phyloP scores from a whole-genome alignment of 2,329 filamentous ascomycete species.

The Penicillium polonicum region DNA sequence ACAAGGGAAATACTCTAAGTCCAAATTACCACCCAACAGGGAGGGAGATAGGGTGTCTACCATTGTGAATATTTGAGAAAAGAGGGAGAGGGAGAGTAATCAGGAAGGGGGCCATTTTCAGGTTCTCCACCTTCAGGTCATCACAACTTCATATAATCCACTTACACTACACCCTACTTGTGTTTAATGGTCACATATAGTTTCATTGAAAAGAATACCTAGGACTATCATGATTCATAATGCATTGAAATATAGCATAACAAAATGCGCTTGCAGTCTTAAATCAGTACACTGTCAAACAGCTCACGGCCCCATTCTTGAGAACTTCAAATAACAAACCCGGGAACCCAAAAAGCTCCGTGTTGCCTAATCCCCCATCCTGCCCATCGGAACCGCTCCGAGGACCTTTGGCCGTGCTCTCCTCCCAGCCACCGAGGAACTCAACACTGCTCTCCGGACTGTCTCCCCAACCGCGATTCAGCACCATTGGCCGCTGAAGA shows the following conservation, averaged over 20 bases:
- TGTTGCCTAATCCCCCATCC: constrained; percentile 63
- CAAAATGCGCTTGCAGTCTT: background rate
- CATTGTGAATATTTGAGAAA: too few relatives aligned
- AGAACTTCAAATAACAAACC: constrained; percentile 93
- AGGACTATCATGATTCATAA: constrained; percentile 8
- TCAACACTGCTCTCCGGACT: constrained; percentile 89
- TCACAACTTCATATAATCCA: too few relatives aligned
- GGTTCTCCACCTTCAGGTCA: too few relatives aligned
- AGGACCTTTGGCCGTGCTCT: constrained; percentile 54
- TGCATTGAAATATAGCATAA: constrained; percentile 3
- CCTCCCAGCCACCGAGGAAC: constrained; percentile 81
- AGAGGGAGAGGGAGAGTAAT: too few relatives aligned
- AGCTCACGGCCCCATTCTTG: constrained; percentile 86
- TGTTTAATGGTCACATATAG: background rate
- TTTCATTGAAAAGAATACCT: background rate
- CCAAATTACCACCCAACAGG: too few relatives aligned
- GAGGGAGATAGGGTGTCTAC: too few relatives aligned
- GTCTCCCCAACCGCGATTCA: constrained; percentile 88
- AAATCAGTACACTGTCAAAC: constrained; percentile 78
- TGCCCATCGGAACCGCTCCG: constrained; percentile 44
- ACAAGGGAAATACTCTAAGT: too few relatives aligned
- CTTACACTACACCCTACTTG: too few relatives aligned
- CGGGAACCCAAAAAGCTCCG: constrained; percentile 89
- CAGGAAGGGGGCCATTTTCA: too few relatives aligned
- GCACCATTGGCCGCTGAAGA: constrained; percentile 68